These are phyloP conservation scores for Melampsora abietis-canadensis DNA, from an alignment of 1,284 basidiomycete genomes.

Conservation along the genomic window DNA sequence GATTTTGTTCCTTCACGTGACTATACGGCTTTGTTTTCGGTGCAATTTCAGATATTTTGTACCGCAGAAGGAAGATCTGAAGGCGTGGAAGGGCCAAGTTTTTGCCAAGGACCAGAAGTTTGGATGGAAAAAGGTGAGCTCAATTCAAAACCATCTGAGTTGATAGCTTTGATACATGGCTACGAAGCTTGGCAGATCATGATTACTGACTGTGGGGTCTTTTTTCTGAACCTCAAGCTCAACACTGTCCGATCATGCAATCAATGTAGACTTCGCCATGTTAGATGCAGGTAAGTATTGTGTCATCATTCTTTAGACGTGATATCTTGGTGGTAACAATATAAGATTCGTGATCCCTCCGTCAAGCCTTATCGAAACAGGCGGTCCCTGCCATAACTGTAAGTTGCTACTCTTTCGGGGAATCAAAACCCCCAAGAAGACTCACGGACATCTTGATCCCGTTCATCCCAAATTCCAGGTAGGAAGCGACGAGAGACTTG, in stretches of 20 bases:
- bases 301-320: slow-evolving; percentile 5
- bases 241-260: slow-evolving; percentile 32
- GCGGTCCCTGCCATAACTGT: slow-evolving; percentile 33
- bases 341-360: not conserved
- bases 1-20: too few species aligned
- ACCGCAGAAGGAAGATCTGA: not conserved
- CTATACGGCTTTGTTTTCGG: too few species aligned
- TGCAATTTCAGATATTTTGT: not conserved
- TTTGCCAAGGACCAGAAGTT: not conserved
- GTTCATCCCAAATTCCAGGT: slow-evolving; percentile 12
- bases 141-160: not conserved
- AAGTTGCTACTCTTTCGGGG: slow-evolving; percentile 1
- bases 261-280: slow-evolving; percentile 26
- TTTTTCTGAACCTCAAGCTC: not conserved
- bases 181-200: too few species aligned
- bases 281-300: slow-evolving; percentile 25
- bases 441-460: not conserved
- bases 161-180: too few species aligned
- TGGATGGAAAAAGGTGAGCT: slow-evolving; percentile 6
- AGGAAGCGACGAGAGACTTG: slow-evolving; percentile 21
- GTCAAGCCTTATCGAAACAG: slow-evolving; percentile 14
- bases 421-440: too few species aligned
- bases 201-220: too few species aligned
- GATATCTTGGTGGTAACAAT: not conserved
- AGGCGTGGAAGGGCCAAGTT: not conserved